Conservation (phyloP, 2,329 filamentous ascomycete species). For the Amylocarpus encephaloides region DNA sequence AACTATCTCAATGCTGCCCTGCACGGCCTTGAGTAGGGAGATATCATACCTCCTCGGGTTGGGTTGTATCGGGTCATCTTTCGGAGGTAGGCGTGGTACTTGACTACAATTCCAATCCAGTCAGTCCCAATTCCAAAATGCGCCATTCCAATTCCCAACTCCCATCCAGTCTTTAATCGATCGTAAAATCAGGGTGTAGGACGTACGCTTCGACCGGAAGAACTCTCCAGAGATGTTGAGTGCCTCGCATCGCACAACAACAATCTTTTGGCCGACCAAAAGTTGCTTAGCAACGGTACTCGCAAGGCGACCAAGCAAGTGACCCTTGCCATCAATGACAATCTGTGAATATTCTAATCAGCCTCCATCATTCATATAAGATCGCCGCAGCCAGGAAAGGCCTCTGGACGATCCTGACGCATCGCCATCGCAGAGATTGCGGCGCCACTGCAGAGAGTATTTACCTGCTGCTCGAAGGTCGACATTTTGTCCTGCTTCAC, state of each 20-base stretch:
- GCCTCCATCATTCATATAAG: conserved; percentile 14
- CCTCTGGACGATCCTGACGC: conserved; percentile 4
- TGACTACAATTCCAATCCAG: conserved; percentile 62
- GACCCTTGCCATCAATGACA: conserved; percentile 99
- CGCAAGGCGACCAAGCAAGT: conserved; percentile 98
- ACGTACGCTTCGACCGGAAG: conserved; percentile 99
- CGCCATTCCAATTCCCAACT: conserved; percentile 10
- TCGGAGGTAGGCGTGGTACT: conserved; percentile 99
- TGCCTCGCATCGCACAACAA: conserved; percentile 96
- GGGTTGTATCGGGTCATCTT: conserved; percentile 99
- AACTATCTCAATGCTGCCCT: conserved; percentile 1
- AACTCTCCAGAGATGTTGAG: conserved; percentile 99
- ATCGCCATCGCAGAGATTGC: conserved; percentile 14
- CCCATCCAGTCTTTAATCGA: conserved; percentile 10
- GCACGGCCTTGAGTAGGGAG: conserved; percentile 4
- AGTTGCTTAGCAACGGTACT: conserved; percentile 98
- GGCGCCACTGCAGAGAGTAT: conserved; percentile 33
- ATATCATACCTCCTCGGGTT: conserved; percentile 77
- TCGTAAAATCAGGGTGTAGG: conserved; percentile 17
- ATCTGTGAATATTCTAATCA: conserved; percentile 52
- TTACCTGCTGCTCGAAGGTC: conserved; percentile 65
- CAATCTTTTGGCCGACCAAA: conserved; percentile 98
- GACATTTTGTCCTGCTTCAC: conserved; percentile 49
- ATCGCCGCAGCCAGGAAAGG: conserved; percentile 4
- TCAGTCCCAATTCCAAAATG: conserved; percentile 37